Percentiles rank a stretch among this genome's conserved stretches.
These are phyloP conservation scores for Cyberlindnera sargentensis DNA, from an alignment of 805 yeast genomes.

Conservation along the genomic window DNA sequence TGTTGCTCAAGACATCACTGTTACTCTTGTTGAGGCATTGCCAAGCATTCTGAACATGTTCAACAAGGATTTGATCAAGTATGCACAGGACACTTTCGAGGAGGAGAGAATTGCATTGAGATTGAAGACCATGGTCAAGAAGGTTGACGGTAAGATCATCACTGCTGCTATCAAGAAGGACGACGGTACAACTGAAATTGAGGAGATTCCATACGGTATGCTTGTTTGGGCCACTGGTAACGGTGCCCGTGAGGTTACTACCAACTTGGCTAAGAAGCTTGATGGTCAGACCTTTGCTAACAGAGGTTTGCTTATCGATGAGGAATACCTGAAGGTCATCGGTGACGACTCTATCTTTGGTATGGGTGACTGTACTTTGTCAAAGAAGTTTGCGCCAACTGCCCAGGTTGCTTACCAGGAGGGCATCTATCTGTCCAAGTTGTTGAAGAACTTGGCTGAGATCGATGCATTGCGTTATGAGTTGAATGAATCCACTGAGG, in stretches of 20 bases:
- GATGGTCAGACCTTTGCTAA: constrained; percentile 78
- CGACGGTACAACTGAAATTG: constrained; percentile 52
- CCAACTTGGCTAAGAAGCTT: constrained; percentile 57
- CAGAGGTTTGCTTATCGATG: constrained; percentile 86
- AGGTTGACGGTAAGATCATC: constrained; percentile 66
- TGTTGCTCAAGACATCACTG: constrained; percentile 73
- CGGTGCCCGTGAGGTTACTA: constrained; percentile 73
- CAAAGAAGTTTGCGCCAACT: constrained; percentile 86
- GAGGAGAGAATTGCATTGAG: constrained; percentile 63
- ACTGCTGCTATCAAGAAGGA: constrained; percentile 60
- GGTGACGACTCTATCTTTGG: constrained; percentile 79
- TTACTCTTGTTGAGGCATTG: constrained; percentile 82
- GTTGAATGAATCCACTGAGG: constrained; percentile 28
- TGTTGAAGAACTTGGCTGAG: constrained; percentile 58
- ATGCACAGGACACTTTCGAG: constrained; percentile 73
- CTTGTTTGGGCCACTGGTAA: constrained; percentile 98
- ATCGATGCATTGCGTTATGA: constrained; percentile 50
- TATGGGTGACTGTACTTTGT: constrained; percentile 88
- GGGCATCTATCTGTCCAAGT: constrained; percentile 72
- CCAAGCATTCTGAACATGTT: constrained; percentile 81
- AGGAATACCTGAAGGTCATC: constrained; percentile 61
- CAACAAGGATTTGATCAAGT: constrained; percentile 60
- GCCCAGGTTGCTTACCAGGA: constrained; percentile 97
- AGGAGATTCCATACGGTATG: constrained; percentile 80
- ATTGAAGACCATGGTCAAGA: constrained; percentile 84